Percentiles rank a stretch among this genome's conserved stretches.
These are phyloP conservation scores for Cryptosporidium ubiquitum DNA, from an alignment of 169 alveolate genomes.

Conservation along the genomic window DNA sequence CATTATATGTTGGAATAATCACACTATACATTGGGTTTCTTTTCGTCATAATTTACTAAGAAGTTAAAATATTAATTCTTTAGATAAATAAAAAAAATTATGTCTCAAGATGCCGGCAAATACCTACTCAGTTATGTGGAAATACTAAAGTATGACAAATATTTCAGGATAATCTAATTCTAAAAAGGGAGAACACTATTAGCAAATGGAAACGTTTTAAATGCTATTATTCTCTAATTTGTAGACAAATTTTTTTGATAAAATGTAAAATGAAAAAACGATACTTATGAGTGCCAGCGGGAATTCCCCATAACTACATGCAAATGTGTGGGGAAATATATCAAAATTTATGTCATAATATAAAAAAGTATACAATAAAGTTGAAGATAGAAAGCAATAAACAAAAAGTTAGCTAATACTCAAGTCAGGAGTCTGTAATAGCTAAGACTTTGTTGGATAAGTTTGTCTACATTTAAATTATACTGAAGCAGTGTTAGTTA, in stretches of 20 bases:
- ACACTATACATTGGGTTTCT: conserved; percentile 84
- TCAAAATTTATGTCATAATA: conserved; percentile 16
- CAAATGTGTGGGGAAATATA: conserved; percentile 44
- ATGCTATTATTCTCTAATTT: neutral
- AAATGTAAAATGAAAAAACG: conserved; percentile 24
- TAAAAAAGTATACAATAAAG: conserved; percentile 8
- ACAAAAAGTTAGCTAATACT: neutral
- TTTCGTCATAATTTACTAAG: neutral
- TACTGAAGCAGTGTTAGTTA: neutral
- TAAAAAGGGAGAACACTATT: neutral
- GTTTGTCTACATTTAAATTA: neutral
- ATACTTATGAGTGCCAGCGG: neutral
- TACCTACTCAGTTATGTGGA: neutral
- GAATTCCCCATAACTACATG: conserved; percentile 35
- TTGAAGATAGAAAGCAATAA: neutral
- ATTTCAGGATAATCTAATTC: neutral
- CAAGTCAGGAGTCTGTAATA: neutral
- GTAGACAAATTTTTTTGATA: neutral
- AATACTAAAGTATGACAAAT: neutral
- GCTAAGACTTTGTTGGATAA: neutral
- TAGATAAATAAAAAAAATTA: neutral
- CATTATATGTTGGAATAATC: conserved; percentile 95
- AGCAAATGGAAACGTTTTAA: neutral
- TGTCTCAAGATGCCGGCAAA: conserved; percentile 17
- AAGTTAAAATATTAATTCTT: neutral